These are phyloP conservation scores for Trypanosomatidae sp. DNA, from an alignment of 208 protist genomes.

Conservation along the genomic window DNA sequence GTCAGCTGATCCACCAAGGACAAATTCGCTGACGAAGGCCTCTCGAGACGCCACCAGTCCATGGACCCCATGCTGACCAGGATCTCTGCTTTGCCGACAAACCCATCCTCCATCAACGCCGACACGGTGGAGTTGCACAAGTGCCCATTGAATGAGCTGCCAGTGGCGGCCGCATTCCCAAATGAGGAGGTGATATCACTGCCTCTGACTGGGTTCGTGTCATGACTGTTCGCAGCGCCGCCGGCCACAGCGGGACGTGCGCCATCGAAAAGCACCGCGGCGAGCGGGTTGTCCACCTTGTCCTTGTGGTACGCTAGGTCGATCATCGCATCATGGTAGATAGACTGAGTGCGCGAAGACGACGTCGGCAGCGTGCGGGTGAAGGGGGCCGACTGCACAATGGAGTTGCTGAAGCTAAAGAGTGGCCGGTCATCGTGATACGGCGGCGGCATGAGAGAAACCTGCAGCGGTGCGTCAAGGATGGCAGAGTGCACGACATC, in stretches of 20 bases:
- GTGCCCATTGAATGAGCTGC: neutral
- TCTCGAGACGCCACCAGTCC: conserved; percentile 15
- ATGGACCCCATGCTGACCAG: conserved; percentile 3
- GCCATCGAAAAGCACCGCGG: conserved; percentile 1
- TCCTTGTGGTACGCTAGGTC: conserved; percentile 20
- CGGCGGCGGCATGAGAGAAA: conserved; percentile 24
- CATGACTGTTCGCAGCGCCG: neutral
- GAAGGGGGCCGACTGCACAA: conserved; percentile 23
- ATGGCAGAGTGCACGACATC: conserved; percentile 22
- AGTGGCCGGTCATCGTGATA: conserved; percentile 9
- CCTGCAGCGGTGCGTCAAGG: conserved; percentile 33
- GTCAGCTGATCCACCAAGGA: conserved; percentile 11
- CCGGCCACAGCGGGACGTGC: neutral
- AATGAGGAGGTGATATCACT: neutral
- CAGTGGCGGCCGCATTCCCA: neutral
- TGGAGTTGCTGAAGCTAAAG: conserved; percentile 29
- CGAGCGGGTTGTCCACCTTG: conserved; percentile 19
- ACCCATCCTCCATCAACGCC: neutral
- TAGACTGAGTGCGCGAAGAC: conserved; percentile 18
- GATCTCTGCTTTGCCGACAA: conserved; percentile 1
- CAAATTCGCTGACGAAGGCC: conserved; percentile 6
- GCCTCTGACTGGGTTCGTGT: neutral
- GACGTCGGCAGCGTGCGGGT: conserved; percentile 13
- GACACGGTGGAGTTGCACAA: neutral
- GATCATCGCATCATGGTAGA: conserved; percentile 23